Evolutionary conservation across 345 rosid genomes (phyloP), one percentile per base, ranked within the genome.

Genomic region (Populus pruinosa): DNA sequence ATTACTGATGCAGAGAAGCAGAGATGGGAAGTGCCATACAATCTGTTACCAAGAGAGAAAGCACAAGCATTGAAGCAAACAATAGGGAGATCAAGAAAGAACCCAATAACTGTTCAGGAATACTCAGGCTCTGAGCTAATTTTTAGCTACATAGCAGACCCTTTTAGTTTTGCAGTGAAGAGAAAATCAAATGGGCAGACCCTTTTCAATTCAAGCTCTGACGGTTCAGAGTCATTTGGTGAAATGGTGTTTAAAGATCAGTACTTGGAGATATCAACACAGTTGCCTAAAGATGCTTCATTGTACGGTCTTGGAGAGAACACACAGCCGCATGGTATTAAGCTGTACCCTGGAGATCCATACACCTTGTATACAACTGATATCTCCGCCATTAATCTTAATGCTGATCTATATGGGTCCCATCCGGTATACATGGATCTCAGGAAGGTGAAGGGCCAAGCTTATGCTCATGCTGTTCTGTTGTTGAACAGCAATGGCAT

Each of bases 361-460:
- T 94, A 94, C 87, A 96, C 98, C 1, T 84, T 96, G 53, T 96
- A 89, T 87, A 96, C 99, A 5, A 83, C 87, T 53, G 99, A 96
- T 70, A 79, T 89, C 2, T 91, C 99, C 13, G 97, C 99, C 23
- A 88, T 90, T 49, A 92, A 91, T 72, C 87, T 90, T n/a, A 96
- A 94, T 70, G 83, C 94, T 23, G 98, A 94, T 79, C 85, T 96
- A 69, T 96, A 96, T 70, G 99, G 99, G 23, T 87, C 97, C 1
- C 99, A 96, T 77, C 98, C 98, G 47, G 89, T 96, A 62, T 94
- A 94, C 66, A 94, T 96, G 98, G 98, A 96, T 86, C 95, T 96
- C 50, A 87, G 99, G 78, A 93, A 92, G 80, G 96, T 81, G 72
- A 86, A 83, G 17, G 97, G 97, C 21, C 64, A 83, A 70, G 79